Conservation (phyloP, 2,329 filamentous ascomycete species). For the Hymenoscyphus albidus region DNA sequence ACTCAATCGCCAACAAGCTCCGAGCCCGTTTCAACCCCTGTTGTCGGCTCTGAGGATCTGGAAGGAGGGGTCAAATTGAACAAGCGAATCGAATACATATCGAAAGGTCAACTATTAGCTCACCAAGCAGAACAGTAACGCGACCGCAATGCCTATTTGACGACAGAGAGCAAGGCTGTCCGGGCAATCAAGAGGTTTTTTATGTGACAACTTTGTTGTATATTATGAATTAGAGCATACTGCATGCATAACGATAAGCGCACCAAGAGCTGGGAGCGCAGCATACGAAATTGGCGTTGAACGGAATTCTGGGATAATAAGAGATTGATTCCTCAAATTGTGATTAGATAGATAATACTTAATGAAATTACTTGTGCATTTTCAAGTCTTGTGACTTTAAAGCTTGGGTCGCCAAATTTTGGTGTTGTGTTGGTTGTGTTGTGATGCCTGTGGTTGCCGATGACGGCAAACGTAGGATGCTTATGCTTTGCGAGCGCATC, state of each 20-base stretch:
- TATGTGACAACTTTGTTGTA: constrained; percentile 1
- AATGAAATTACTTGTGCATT: constrained; percentile 3
- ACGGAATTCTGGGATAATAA: constrained; percentile 5
- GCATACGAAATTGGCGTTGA: constrained; percentile 23
- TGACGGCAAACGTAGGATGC: constrained; percentile 21
- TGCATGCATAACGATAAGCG: constrained; percentile 13
- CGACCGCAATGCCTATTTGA: background rate
- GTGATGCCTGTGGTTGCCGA: constrained; percentile 14
- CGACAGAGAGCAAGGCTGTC: background rate
- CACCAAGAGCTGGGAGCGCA: constrained; percentile 34
- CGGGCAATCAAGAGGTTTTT: constrained; percentile 8
- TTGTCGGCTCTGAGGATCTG: background rate
- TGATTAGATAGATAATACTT: constrained; percentile 7
- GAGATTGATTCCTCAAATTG: constrained; percentile 5
- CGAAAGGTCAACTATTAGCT: background rate
- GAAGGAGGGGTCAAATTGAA: background rate
- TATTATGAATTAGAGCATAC: constrained; percentile 9
- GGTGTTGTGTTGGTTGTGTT: too few relatives aligned
- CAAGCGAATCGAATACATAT: background rate
- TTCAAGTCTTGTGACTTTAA: background rate
- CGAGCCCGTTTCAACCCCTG: background rate
- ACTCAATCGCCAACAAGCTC: background rate
- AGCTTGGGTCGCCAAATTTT: background rate
- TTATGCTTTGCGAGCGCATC: constrained; percentile 17
- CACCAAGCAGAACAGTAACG: background rate